Conservation (phyloP, 495 filamentous ascomycete species). For the Schizothecium vesticola region DNA sequence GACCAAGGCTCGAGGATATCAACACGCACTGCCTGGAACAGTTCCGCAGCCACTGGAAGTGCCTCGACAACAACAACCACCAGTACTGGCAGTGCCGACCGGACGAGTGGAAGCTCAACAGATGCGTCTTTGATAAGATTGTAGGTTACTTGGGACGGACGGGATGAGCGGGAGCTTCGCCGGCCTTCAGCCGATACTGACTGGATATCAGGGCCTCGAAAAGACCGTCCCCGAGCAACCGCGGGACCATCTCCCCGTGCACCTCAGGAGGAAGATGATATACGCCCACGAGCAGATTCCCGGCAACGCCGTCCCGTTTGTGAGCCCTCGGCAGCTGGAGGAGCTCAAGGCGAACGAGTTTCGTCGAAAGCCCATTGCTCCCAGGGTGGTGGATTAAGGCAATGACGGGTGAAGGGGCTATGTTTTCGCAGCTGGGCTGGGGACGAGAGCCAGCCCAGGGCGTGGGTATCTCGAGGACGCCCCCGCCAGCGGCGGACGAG, state of each 20-base stretch:
- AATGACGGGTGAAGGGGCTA: neutral
- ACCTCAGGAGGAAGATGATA: slow-evolving; percentile 72
- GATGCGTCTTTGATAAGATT: slow-evolving; percentile 91
- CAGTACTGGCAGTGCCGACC: slow-evolving; percentile 86
- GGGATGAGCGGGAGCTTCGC: neutral
- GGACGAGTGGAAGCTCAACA: slow-evolving; percentile 74
- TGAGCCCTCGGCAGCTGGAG: slow-evolving; percentile 12
- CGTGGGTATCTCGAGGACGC: neutral
- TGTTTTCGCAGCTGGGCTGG: neutral
- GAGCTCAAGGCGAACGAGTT: neutral
- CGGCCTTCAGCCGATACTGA: neutral
- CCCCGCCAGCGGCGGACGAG: neutral
- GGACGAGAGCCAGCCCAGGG: neutral
- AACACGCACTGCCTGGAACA: slow-evolving; percentile 88
- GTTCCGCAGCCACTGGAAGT: slow-evolving; percentile 91
- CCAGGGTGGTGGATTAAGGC: neutral
- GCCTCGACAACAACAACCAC: slow-evolving; percentile 96
- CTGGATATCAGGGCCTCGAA: slow-evolving; percentile 63
- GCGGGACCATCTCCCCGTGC: slow-evolving; percentile 70
- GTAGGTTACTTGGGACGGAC: slow-evolving; percentile 49
- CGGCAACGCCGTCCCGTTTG: slow-evolving; percentile 34
- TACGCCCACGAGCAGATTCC: slow-evolving; percentile 55
- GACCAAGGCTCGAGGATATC: slow-evolving; percentile 77
- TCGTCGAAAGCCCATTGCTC: neutral
- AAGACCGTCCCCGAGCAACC: slow-evolving; percentile 86